Evolutionary conservation across 2,329 filamentous ascomycete species (phyloP).

Genomic region (Diplodia scrobiculata): DNA sequence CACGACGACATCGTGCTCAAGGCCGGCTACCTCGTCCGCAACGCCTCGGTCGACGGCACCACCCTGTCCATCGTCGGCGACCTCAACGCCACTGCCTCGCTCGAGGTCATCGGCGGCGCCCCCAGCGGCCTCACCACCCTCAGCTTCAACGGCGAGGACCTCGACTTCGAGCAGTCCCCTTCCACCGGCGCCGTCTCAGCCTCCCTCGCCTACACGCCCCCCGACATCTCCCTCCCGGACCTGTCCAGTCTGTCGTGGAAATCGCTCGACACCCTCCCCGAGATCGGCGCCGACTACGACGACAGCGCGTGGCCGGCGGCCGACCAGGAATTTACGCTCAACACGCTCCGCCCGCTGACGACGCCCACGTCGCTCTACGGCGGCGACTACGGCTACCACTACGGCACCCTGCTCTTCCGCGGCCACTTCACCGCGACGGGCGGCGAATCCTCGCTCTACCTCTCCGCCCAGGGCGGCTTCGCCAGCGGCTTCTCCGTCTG

Average conservation of each 20-base stretch:
- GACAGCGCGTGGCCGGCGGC: slow-evolving; percentile 68
- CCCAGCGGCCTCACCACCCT: slow-evolving; percentile 56
- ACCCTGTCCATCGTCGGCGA: slow-evolving; percentile 68
- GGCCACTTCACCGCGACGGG: slow-evolving; percentile 68
- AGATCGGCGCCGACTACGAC: slow-evolving; percentile 65
- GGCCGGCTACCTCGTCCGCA: slow-evolving; percentile 66
- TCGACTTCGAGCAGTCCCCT: slow-evolving; percentile 48
- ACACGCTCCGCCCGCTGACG: slow-evolving; percentile 57
- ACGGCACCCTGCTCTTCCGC: slow-evolving; percentile 68
- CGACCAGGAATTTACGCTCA: slow-evolving; percentile 61
- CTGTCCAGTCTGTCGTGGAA: slow-evolving; percentile 66
- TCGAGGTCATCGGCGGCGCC: slow-evolving; percentile 69
- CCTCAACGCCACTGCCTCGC: slow-evolving; percentile 66
- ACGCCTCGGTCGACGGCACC: slow-evolving; percentile 58
- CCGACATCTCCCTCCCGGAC: slow-evolving; percentile 58
- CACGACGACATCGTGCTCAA: slow-evolving; percentile 58
- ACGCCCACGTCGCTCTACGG: slow-evolving; percentile 68
- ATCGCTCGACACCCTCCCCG: slow-evolving; percentile 70
- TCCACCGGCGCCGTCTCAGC: slow-evolving; percentile 54
- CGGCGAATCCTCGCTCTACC: slow-evolving; percentile 58
- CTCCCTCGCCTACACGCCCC: slow-evolving; percentile 55
- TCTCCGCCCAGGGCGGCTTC: slow-evolving; percentile 66
- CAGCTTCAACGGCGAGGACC: slow-evolving; percentile 61
- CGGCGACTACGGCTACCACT: slow-evolving; percentile 73
- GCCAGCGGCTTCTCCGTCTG: slow-evolving; percentile 69